A percentile compares a stretch with the other conserved stretches of the same genome.
Evolutionary conservation across 2,329 filamentous ascomycete genomes (phyloP).

Genomic region (Fusarium coicis): DNA sequence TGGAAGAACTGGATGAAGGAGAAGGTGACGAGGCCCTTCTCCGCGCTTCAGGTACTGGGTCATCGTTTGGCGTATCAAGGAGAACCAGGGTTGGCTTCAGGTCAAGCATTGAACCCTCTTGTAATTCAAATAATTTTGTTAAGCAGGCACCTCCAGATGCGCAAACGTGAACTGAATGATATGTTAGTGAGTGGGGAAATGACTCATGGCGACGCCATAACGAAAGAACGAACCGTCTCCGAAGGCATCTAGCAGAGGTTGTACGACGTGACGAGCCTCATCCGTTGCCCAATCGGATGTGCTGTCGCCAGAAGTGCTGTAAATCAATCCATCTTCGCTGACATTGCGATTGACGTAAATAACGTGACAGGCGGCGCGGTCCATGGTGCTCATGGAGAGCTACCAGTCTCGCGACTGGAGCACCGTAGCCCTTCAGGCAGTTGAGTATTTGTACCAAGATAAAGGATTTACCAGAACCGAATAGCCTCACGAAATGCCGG

Average conservation of each 20-base stretch:
- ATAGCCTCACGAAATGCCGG: slow-evolving; percentile 33
- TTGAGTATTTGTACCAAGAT: slow-evolving; percentile 36
- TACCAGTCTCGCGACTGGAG: slow-evolving; percentile 71
- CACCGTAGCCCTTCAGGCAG: slow-evolving; percentile 61
- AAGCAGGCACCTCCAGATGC: slow-evolving; percentile 64
- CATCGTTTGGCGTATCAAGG: slow-evolving; percentile 66
- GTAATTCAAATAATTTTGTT: slow-evolving; percentile 62
- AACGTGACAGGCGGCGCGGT: slow-evolving; percentile 66
- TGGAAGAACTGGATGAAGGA: slow-evolving; percentile 53
- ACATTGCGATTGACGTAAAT: slow-evolving; percentile 69
- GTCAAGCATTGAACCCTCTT: slow-evolving; percentile 63
- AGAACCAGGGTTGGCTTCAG: slow-evolving; percentile 67
- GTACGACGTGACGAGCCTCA: slow-evolving; percentile 58
- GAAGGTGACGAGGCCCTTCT: slow-evolving; percentile 55
- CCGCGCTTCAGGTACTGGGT: slow-evolving; percentile 53
- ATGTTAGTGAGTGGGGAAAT: slow-evolving; percentile 35
- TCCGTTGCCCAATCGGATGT: slow-evolving; percentile 50
- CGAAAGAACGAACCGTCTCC: slow-evolving; percentile 58
- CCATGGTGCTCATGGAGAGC: slow-evolving; percentile 67
- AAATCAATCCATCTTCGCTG: slow-evolving; percentile 58
- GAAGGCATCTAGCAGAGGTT: slow-evolving; percentile 64
- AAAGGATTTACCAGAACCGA: slow-evolving; percentile 8
- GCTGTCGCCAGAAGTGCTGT: slow-evolving; percentile 38
- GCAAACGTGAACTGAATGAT: slow-evolving; percentile 62
- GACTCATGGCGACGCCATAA: slow-evolving; percentile 5